Evolutionary conservation across 345 rosid species (phyloP).

Genomic region (Heritiera littoralis): DNA sequence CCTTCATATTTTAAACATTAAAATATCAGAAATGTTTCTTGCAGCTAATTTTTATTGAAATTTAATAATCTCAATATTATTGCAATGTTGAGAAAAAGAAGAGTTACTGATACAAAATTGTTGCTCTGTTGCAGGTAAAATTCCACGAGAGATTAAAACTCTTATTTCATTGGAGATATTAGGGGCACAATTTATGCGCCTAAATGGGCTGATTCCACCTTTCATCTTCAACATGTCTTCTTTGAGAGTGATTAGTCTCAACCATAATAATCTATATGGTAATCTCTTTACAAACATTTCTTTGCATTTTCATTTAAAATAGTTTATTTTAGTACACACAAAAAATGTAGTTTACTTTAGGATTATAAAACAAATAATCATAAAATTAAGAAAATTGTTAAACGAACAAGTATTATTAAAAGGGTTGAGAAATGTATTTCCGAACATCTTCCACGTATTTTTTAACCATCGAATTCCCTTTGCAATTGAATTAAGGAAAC

Average conservation of each 20-base stretch:
- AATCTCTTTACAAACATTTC: background rate
- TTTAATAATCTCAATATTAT: no score
- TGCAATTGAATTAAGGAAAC: no score
- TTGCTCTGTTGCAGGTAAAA: background rate
- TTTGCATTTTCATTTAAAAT: no score
- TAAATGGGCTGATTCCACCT: conserved; percentile 18
- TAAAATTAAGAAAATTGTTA: background rate
- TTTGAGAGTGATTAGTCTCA: background rate
- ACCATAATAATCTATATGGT: background rate
- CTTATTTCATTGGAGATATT: background rate
- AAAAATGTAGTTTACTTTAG: no score
- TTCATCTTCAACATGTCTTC: conserved; percentile 22
- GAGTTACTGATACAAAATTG: no score
- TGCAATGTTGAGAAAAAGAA: background rate
- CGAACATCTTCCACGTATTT: no score
- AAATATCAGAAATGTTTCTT: no score
- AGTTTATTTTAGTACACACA: no score
- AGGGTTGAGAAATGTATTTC: background rate
- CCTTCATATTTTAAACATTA: no score
- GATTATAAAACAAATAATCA: no score
- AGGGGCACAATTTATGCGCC: rapidly evolving
- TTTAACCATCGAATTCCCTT: no score
- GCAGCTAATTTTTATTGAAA: background rate
- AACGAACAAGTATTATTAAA: no score
- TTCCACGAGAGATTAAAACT: conserved; percentile 12